Evolutionary conservation across 2,329 filamentous ascomycete genomes (phyloP), one percentile per base, ranked within the genome.

Genomic region (Chaetomium strumarium): DNA sequence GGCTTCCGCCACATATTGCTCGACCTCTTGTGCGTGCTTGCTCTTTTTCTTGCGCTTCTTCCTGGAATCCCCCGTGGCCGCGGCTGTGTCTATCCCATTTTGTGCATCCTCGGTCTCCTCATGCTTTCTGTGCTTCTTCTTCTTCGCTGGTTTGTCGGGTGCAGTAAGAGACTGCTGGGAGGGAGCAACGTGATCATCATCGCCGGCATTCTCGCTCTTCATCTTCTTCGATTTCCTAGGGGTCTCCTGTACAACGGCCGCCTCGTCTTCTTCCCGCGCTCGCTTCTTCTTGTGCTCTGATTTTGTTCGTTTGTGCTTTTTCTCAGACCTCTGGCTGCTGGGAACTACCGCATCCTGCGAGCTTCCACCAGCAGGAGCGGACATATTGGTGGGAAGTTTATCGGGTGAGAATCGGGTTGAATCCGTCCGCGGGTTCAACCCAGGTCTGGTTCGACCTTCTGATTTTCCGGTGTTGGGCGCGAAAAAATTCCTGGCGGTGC

Each of bases 191-290:
- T 13, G 49, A 6, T 39, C 36, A 14, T 37, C 49, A 17, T 47
- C 41, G 34, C 48, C 30, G 16, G 20, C 31, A 36, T 51, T 36
- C 34, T 55, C 63, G 45, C 63, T 71, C 63, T 71, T 71, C 70
- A 68, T 54, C 49, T 63, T 62, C 39, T 75, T 75, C 49, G 70
- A 68, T 55, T 74, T 75, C 60, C 79, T 78, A 60, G 60, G 75
- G 69, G 64, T 74, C 55, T 76, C 73, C 34, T 65, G 63, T 43
- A 70, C 67, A 38, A 66, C 67, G 8, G 58, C 52, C 17, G 59
- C 61, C 37, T 76, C 72, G 24, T 75, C 73, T 45, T 76, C 73
- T 40, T 62, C 60, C 16, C 73, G 65, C 7, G 67, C 63, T 40
- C 74, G 70, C 66, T 76, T 76, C 66, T 75, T 75, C 42, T 73